Base-by-base conservation (phyloP, 768 basidiomycete genomes). In the Dendrothele bispora region DNA sequence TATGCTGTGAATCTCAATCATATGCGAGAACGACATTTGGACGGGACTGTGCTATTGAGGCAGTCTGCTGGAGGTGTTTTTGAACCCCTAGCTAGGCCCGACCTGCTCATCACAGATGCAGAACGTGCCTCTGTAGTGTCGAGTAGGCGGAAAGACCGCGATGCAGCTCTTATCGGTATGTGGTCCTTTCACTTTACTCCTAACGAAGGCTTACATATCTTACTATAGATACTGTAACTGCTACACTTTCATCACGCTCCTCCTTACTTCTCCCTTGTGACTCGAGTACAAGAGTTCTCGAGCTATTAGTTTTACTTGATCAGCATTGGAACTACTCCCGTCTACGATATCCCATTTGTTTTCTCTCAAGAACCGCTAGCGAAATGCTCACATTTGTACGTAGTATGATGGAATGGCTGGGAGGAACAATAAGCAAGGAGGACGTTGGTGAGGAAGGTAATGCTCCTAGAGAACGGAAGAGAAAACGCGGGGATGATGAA, bases 391-490 rank as follows among this genome's bases (percentile, higher is more conserved):
- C 89, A 1, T 92, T 94, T 60, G 91, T 97, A 22, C 73, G 94
- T 49, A 95, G 91, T 73, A 88, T 98, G 89, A 95, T 97, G 82
- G 97, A 98, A 63, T 98, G 95, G 93, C 82, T 99, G 53, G 97
- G 97, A 8, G 95, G 97, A 1, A 93, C 91, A 12, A 84, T 97
- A 44, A 91, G 86, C 57, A 92, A 92, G 60, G 91, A 94, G 57
- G 93, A 95, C 52, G 88, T 91, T 1, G 87, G 91, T 2, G 91
- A 89, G 61, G 87, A 89, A 25, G 82, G 79, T 6, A 75, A 74
- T 22, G 73, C 78, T 26, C 74, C 75, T 38, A 74, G 78, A 34
- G 70, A 73, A 43, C 70, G 72, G 49, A 61, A 75, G 52, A 77
- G 81, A 53, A 70, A 84, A 51, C 68, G 76, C 42, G 71, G 75